Evolutionary conservation across 108 stramenopile genomes (phyloP).

Genomic region (Discostella stelligeroides): DNA sequence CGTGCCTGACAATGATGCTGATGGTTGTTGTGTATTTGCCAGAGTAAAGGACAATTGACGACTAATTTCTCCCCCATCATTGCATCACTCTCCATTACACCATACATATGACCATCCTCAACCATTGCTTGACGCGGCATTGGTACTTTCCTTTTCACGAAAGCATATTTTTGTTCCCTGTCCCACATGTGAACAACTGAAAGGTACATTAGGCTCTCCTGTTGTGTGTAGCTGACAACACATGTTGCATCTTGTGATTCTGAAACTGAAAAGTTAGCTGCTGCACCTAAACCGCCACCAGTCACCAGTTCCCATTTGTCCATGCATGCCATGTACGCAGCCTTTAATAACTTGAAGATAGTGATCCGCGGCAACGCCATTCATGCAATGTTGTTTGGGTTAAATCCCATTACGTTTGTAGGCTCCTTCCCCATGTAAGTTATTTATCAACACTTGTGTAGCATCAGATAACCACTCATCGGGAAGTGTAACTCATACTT

Average conservation of each 20-base stretch:
- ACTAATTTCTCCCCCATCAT: too few relatives aligned
- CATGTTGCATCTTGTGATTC: background rate
- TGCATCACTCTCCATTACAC: too few relatives aligned
- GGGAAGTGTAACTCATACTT: background rate
- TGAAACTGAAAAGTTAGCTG: background rate
- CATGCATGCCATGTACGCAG: background rate
- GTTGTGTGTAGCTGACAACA: too few relatives aligned
- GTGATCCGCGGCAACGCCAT: background rate
- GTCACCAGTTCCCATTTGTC: background rate
- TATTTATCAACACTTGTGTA: background rate
- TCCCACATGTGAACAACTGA: conserved; percentile 9
- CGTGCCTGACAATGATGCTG: too few relatives aligned
- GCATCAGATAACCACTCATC: background rate
- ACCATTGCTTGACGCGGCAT: background rate
- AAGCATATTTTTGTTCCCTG: background rate
- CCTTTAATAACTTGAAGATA: background rate
- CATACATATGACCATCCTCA: background rate
- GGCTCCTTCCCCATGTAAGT: background rate
- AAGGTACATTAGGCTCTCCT: conserved; percentile 2
- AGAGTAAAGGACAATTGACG: too few relatives aligned
- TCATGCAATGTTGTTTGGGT: background rate
- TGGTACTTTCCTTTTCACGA: background rate
- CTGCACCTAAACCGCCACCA: background rate
- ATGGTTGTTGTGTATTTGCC: too few relatives aligned
- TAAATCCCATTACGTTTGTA: background rate